These are phyloP conservation scores for Oryza glaberrima DNA, from an alignment of 176 grass and related monocot species.

Conservation along the genomic window DNA sequence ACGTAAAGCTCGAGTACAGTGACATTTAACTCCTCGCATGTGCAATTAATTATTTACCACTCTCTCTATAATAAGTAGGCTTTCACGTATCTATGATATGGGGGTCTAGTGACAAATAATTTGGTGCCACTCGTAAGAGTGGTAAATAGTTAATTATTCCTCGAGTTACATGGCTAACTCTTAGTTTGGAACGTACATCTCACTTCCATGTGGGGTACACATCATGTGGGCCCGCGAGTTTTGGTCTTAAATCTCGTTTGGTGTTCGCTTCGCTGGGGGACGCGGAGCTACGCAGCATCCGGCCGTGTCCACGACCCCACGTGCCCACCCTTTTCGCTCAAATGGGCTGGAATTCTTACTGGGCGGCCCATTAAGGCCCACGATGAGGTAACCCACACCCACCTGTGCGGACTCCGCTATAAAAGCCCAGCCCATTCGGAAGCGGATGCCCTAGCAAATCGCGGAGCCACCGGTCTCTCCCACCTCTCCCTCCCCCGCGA, in stretches of 20 bases:
- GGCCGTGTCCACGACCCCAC: not conserved
- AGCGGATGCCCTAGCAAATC: slow-evolving; percentile 42
- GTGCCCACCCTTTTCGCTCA: not conserved
- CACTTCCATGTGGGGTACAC: no score
- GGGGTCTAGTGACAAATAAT: no score
- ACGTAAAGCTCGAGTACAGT: not conserved
- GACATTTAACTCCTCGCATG: no score
- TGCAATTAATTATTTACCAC: no score
- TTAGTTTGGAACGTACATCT: no score
- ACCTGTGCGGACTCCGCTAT: not conserved
- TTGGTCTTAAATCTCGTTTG: no score
- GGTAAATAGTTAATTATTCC: no score
- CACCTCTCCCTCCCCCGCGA: not conserved
- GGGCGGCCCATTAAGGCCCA: not conserved
- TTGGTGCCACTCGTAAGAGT: no score
- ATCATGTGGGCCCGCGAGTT: no score
- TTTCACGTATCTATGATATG: no score
- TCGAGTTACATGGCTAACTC: no score
- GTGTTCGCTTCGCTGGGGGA: not conserved
- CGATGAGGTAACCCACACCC: not conserved
- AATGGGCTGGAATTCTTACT: not conserved
- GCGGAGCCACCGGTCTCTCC: slow-evolving; percentile 40
- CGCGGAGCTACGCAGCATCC: not conserved
- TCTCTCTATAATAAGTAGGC: no score
- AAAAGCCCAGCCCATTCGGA: not conserved